phyloP scores from a whole-genome alignment of 306 rosid genomes.

The Calophaca sinica region DNA sequence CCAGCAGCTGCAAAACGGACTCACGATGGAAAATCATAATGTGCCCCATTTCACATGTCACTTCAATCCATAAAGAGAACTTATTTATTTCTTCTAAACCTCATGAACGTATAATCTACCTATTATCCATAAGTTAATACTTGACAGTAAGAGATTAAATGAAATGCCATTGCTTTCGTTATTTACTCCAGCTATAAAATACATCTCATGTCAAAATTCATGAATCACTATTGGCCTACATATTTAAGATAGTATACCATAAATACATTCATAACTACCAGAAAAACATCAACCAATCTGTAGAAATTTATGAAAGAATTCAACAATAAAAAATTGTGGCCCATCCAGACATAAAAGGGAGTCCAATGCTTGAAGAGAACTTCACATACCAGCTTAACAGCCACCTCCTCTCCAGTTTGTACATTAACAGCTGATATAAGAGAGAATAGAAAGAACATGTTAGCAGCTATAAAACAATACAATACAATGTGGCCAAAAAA shows the following conservation, averaged over 20 bases:
- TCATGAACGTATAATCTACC: slow-evolving; percentile 19
- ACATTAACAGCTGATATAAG: slow-evolving; percentile 75
- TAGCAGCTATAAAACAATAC: slow-evolving; percentile 15
- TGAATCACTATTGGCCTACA: slow-evolving; percentile 24
- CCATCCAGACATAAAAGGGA: slow-evolving; percentile 38
- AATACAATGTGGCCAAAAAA: slow-evolving; percentile 31
- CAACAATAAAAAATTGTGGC: slow-evolving; percentile 6
- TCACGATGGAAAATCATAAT: slow-evolving; percentile 7
- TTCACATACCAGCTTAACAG: slow-evolving; percentile 94
- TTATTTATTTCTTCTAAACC: slow-evolving; percentile 19
- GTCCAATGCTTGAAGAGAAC: background rate
- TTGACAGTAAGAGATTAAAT: background rate
- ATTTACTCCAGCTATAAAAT: slow-evolving; percentile 4
- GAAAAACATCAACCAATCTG: slow-evolving; percentile 3
- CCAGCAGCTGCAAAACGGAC: slow-evolving; percentile 25
- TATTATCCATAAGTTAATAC: slow-evolving; percentile 22
- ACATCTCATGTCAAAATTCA: slow-evolving; percentile 34
- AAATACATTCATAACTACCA: slow-evolving; percentile 12
- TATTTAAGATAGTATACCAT: background rate
- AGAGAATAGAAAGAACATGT: slow-evolving; percentile 35
- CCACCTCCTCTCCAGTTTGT: slow-evolving; percentile 99
- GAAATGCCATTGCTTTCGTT: slow-evolving; percentile 14
- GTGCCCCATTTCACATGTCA: slow-evolving; percentile 4
- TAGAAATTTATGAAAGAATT: slow-evolving; percentile 22
- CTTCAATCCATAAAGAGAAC: slow-evolving; percentile 28